Evolutionary conservation across 805 yeast genomes (phyloP).

Genomic region (Yarrowia sp.): DNA sequence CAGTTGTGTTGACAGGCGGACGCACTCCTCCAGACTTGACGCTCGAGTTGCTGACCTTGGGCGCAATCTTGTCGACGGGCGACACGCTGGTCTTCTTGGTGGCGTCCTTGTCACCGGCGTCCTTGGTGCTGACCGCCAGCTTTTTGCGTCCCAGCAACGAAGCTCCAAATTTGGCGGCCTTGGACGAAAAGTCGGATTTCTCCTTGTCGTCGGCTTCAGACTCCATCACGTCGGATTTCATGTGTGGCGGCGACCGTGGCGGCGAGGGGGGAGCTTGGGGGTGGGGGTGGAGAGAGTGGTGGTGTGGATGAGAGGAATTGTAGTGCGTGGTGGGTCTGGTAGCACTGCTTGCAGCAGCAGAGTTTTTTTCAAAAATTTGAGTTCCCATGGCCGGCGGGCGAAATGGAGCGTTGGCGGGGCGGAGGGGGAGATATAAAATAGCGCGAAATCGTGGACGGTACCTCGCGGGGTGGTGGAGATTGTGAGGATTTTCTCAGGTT

Average conservation of each 20-base stretch:
- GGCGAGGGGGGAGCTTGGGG: conserved; percentile 33
- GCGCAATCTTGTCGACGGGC: conserved; percentile 21
- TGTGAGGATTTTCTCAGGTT: neutral
- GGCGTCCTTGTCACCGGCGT: neutral
- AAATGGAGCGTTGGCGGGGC: neutral
- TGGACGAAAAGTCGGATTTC: conserved; percentile 32
- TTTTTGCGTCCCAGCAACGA: conserved; percentile 22
- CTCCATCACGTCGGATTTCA: conserved; percentile 30
- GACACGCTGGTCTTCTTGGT: neutral
- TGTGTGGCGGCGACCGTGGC: conserved; percentile 38
- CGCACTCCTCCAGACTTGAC: neutral
- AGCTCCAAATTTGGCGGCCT: conserved; percentile 32
- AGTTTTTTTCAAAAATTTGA: conserved; percentile 29
- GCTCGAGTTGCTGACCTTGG: conserved; percentile 5
- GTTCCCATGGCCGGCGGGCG: conserved; percentile 4
- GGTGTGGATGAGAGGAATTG: conserved; percentile 19
- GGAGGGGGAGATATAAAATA: neutral
- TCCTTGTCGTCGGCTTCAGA: conserved; percentile 24
- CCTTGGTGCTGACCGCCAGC: conserved; percentile 5
- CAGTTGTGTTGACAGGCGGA: neutral
- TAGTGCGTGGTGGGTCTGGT: neutral
- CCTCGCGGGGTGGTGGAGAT: neutral
- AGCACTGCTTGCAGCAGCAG: conserved; percentile 25
- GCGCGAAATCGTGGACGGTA: neutral
- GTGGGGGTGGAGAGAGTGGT: conserved; percentile 6